Base-by-base conservation (phyloP, 208 protist genomes). In the Trypanosoma cruzi region DNA sequence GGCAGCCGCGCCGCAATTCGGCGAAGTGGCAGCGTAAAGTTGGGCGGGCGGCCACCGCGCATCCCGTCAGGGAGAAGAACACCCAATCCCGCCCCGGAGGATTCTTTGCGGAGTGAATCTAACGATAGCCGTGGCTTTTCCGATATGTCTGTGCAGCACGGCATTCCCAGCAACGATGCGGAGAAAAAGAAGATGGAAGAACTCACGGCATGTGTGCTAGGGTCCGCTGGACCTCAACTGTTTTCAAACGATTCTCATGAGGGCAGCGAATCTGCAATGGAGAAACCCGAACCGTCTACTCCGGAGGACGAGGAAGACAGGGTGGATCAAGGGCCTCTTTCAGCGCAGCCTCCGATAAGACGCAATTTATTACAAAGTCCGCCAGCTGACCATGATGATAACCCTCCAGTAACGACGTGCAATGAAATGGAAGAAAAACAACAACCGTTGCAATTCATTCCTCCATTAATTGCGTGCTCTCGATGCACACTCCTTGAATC, bases 1-100 rank as follows among this genome's bases (percentile, higher is more conserved):
- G 52, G 58, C 31, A 63, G 64, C 16, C 55, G 64, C 32, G 52
- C 28, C 26, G 55, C 64, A 31, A 40, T n/a, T 28, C n/a, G 5
- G 11, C 1, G 36, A 16, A 68, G 14, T 18, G 8, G 37, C 14
- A 36, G 14, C 34, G 24, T 60, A 13, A 36, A 31, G 52, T n/a
- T 36, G 20, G 22, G 34, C 34, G 52, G 64, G 0, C 64, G 49
- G 14, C 64, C 64, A 49, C 64, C 64, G 11, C 26, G 16, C 36
- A 48, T 59, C 26, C 53, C 36, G 22, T 36, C 52, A 50, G n/a
- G 37, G 4, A 37, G 24, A 34, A n/a, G 26, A 44, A 60, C 64
- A 50, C 53, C 52, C 18, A 24, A 28, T 14, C 18, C 20, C 1
- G 52, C 29, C 5, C 4, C 32, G 28, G 61, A 49, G 29, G 22